Evolutionary conservation across 1,284 basidiomycete species (phyloP).

Genomic region (Ceratobasidium sp.): DNA sequence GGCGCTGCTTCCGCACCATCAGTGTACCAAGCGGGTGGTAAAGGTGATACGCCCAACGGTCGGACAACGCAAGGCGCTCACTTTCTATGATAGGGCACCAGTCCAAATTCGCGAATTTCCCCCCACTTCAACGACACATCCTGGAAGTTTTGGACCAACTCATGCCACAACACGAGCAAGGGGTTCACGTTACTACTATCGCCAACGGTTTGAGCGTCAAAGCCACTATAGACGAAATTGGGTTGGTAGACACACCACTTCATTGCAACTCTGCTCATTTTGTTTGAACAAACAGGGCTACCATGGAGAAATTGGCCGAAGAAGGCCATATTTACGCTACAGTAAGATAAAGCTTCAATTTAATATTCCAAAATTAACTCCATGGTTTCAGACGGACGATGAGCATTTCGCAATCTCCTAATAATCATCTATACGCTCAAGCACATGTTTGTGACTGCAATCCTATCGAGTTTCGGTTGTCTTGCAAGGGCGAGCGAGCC

Average conservation of each 20-base stretch:
- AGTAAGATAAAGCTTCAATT: constrained; percentile 4
- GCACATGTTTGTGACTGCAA: background rate
- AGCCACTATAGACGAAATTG: constrained; percentile 41
- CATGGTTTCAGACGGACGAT: constrained; percentile 8
- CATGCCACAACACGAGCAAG: constrained; percentile 57
- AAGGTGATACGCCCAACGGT: constrained; percentile 35
- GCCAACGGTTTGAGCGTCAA: constrained; percentile 53
- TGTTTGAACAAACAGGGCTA: background rate
- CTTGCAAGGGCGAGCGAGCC: background rate
- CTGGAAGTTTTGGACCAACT: constrained; percentile 60
- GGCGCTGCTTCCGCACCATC: constrained; percentile 10
- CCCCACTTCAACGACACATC: constrained; percentile 67
- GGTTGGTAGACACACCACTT: constrained; percentile 44
- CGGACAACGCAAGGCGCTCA: too few species aligned
- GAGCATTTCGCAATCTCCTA: constrained; percentile 36
- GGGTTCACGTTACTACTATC: constrained; percentile 68
- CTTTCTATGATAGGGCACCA: constrained; percentile 35
- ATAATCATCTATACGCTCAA: background rate
- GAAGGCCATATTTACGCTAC: constrained; percentile 31
- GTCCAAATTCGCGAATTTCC: constrained; percentile 61
- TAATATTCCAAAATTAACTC: background rate
- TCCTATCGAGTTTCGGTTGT: background rate
- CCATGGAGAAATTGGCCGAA: constrained; percentile 37
- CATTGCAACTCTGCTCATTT: constrained; percentile 49
- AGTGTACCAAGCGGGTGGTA: constrained; percentile 29